These are phyloP conservation scores for Taphrina flavorubra DNA, from an alignment of 1,139 yeast species.

Conservation along the genomic window DNA sequence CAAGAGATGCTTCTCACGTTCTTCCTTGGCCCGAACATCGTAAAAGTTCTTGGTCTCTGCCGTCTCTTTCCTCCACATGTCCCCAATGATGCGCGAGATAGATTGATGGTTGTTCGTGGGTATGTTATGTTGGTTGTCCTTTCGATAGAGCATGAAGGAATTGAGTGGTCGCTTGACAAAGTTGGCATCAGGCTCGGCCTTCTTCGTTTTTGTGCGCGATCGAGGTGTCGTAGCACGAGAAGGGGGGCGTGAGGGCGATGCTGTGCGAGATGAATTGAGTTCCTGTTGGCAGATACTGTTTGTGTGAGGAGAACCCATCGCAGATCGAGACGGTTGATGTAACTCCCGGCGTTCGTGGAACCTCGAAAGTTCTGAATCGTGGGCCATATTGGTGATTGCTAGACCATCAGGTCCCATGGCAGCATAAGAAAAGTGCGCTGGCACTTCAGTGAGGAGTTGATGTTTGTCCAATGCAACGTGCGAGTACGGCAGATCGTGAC, in stretches of 20 bases:
- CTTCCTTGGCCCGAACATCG: slow-evolving; percentile 41
- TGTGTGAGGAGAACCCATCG: not conserved
- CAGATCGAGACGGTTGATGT: not conserved
- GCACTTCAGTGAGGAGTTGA: not conserved
- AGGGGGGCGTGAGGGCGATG: not conserved
- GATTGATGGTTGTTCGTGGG: slow-evolving; percentile 55
- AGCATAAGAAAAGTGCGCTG: not conserved
- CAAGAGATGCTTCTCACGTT: slow-evolving; percentile 37
- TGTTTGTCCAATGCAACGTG: not conserved
- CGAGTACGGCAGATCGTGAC: not conserved
- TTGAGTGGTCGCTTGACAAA: slow-evolving; percentile 58
- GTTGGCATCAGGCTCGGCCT: slow-evolving; percentile 2
- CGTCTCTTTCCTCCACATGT: slow-evolving; percentile 54
- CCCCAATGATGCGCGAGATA: slow-evolving; percentile 56
- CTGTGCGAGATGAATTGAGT: not conserved
- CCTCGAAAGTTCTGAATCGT: not conserved
- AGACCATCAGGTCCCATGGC: not conserved
- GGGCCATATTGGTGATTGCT: not conserved
- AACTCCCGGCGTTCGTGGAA: not conserved
- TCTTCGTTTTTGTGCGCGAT: slow-evolving; percentile 1
- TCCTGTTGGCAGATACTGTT: not conserved
- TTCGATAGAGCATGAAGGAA: slow-evolving; percentile 59
- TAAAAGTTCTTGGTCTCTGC: slow-evolving; percentile 43
- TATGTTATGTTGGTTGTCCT: slow-evolving; percentile 43
- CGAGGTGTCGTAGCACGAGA: slow-evolving; percentile 10